phyloP scores from a whole-genome alignment of 805 yeast genomes.

The Saccharomycopsis fibuligera region DNA sequence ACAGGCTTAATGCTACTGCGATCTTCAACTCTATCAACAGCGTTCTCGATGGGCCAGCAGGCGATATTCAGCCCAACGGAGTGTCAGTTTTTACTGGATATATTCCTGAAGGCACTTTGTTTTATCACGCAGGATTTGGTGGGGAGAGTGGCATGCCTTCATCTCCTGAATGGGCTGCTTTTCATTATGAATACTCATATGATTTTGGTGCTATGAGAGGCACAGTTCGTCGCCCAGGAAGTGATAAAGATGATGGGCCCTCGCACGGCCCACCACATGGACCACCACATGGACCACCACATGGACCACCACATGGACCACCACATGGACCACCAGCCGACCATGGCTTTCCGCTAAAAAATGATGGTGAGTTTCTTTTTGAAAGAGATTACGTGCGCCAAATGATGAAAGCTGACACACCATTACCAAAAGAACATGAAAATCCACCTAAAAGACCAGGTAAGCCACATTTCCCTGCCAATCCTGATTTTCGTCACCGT shows the following conservation, averaged over 20 bases:
- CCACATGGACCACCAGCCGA: constrained; percentile 17
- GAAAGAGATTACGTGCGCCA: too few relatives aligned
- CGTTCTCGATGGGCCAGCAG: constrained; percentile 44
- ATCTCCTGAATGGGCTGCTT: constrained; percentile 55
- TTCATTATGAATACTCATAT: constrained; percentile 57
- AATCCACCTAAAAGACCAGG: too few relatives aligned
- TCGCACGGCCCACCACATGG: neutral
- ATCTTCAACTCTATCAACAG: constrained; percentile 49
- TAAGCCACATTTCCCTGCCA: too few relatives aligned
- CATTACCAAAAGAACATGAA: too few relatives aligned
- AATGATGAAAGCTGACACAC: too few relatives aligned
- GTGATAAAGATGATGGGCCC: neutral
- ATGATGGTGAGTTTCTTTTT: constrained; percentile 10
- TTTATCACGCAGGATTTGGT: constrained; percentile 47
- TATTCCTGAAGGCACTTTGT: constrained; percentile 50
- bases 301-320: neutral
- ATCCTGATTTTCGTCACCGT: too few relatives aligned
- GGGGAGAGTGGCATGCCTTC: constrained; percentile 34
- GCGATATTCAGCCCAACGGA: constrained; percentile 50
- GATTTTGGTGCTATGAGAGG: constrained; percentile 29
- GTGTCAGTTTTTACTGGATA: constrained; percentile 55
- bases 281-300: neutral
- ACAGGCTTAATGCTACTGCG: constrained; percentile 43
- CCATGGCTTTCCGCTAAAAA: neutral
- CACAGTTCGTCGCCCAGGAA: constrained; percentile 2